Percentiles rank a stretch among this genome's conserved stretches.
Evolutionary conservation across 495 filamentous ascomycete species (phyloP).

Genomic region (Tuber indicum): DNA sequence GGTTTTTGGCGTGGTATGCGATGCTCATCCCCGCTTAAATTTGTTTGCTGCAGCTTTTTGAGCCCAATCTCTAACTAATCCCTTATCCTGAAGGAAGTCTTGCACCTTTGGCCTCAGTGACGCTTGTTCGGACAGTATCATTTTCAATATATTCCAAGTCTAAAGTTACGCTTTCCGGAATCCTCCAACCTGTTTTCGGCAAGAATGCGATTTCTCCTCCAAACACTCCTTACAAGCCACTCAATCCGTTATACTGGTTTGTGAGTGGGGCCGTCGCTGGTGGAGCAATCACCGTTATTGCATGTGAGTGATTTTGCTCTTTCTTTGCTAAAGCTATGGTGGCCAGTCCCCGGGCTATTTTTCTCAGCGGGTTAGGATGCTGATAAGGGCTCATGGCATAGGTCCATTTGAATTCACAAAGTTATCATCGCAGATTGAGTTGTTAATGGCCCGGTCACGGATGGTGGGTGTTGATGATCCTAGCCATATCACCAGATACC

Average conservation of each 20-base stretch:
- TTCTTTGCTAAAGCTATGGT: conserved; percentile 3
- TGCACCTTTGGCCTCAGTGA: conserved; percentile 79
- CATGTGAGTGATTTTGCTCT: conserved; percentile 57
- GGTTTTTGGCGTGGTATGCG: conserved; percentile 71
- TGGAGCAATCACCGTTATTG: conserved; percentile 70
- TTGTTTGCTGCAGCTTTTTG: conserved; percentile 12
- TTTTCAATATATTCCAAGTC: conserved; percentile 85
- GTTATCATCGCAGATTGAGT: conserved; percentile 79
- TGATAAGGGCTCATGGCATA: conserved; percentile 42
- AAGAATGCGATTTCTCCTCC: conserved; percentile 31
- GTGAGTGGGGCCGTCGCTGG: conserved; percentile 64
- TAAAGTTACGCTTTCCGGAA: conserved; percentile 63
- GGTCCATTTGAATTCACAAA: conserved; percentile 94
- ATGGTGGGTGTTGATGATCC: conserved; percentile 57
- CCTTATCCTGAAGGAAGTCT: conserved; percentile 53
- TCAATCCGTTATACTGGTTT: conserved; percentile 48
- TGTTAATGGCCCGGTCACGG: conserved; percentile 67
- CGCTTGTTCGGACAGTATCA: conserved; percentile 81
- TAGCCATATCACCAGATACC: conserved; percentile 54
- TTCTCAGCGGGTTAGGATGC: conserved; percentile 13
- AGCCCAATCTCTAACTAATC: conserved; percentile 9
- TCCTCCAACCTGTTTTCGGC: conserved; percentile 34
- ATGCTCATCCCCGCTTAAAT: conserved; percentile 14
- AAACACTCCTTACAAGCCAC: conserved; percentile 28
- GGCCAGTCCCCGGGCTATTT: background rate